Conservation (phyloP, 805 yeast species). For the Blastobotrys mokoenaii region DNA sequence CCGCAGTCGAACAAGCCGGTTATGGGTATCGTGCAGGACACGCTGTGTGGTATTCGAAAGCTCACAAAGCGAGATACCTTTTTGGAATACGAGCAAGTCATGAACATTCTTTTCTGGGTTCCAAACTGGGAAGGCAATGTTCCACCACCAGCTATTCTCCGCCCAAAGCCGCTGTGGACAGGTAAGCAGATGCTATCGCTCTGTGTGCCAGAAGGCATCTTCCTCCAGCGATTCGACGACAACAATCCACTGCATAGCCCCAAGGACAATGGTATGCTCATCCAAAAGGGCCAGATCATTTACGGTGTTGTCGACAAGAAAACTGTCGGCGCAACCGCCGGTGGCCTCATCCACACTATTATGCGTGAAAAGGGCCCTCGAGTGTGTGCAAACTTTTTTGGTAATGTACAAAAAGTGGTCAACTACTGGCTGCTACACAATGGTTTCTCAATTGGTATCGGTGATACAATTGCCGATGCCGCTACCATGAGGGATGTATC, state of each 20-base stretch:
- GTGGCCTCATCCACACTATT: slow-evolving; percentile 95
- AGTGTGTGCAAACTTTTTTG: slow-evolving; percentile 81
- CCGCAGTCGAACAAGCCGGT: slow-evolving; percentile 99
- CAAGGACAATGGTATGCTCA: slow-evolving; percentile 90
- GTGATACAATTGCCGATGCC: slow-evolving; percentile 99
- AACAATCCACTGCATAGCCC: slow-evolving; percentile 77
- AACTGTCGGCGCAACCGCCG: slow-evolving; percentile 97
- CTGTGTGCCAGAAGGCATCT: slow-evolving; percentile 94
- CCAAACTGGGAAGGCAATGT: slow-evolving; percentile 98
- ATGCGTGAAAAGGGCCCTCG: slow-evolving; percentile 96
- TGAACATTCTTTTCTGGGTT: slow-evolving; percentile 96
- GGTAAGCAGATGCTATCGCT: slow-evolving; percentile 91
- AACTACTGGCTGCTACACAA: slow-evolving; percentile 94
- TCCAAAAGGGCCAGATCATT: slow-evolving; percentile 91
- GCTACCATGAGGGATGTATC: slow-evolving; percentile 91
- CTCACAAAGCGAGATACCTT: slow-evolving; percentile 87
- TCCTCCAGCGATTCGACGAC: slow-evolving; percentile 88
- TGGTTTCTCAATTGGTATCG: slow-evolving; percentile 98
- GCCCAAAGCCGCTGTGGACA: slow-evolving; percentile 95
- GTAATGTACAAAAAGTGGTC: slow-evolving; percentile 89
- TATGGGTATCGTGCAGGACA: slow-evolving; percentile 99
- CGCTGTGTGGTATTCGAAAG: slow-evolving; percentile 93
- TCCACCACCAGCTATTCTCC: slow-evolving; percentile 88
- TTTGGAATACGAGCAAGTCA: slow-evolving; percentile 84
- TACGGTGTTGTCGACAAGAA: slow-evolving; percentile 98